A percentile compares a stretch with the other conserved stretches of the same genome.
These are phyloP conservation scores for Albugo candida DNA, from an alignment of 352 stramenopile genomes.

Conservation along the genomic window DNA sequence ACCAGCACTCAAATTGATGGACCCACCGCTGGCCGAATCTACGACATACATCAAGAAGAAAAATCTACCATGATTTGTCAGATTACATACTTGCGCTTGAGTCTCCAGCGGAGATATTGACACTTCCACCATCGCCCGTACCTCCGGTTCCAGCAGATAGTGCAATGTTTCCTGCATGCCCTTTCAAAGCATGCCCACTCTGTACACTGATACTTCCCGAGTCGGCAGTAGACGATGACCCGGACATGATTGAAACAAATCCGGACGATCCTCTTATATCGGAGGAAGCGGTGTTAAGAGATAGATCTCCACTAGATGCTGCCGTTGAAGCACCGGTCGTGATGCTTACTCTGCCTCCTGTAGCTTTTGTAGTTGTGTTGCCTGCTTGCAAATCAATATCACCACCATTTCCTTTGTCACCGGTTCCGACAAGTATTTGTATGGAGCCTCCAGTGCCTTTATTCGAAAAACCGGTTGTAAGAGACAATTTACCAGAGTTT, in stretches of 20 bases:
- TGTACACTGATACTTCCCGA: constrained; percentile 16
- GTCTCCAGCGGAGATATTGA: constrained; percentile 50
- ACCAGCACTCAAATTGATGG: constrained; percentile 25
- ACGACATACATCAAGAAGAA: not conserved
- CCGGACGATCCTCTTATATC: constrained; percentile 28
- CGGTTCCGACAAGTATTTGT: constrained; percentile 26
- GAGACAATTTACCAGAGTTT: constrained; percentile 34
- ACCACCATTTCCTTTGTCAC: constrained; percentile 28
- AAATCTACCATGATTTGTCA: constrained; percentile 13
- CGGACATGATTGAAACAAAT: constrained; percentile 19
- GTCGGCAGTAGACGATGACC: constrained; percentile 14
- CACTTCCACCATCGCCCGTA: constrained; percentile 20
- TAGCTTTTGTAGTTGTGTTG: constrained; percentile 31
- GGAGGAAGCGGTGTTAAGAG: constrained; percentile 35
- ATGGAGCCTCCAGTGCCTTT: constrained; percentile 42
- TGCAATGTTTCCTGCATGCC: constrained; percentile 22
- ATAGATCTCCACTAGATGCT: constrained; percentile 33
- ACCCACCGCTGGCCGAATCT: constrained; percentile 17
- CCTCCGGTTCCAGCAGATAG: constrained; percentile 15
- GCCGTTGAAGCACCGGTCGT: constrained; percentile 32
- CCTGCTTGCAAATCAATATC: constrained; percentile 44
- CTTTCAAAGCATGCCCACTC: constrained; percentile 18
- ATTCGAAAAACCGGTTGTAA: constrained; percentile 30
- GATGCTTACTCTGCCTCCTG: constrained; percentile 25
- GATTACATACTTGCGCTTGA: constrained; percentile 8